Percentiles rank a stretch among this genome's conserved stretches.
Conservation (phyloP, 2,329 filamentous ascomycete species). For the Colletotrichum melonis region DNA sequence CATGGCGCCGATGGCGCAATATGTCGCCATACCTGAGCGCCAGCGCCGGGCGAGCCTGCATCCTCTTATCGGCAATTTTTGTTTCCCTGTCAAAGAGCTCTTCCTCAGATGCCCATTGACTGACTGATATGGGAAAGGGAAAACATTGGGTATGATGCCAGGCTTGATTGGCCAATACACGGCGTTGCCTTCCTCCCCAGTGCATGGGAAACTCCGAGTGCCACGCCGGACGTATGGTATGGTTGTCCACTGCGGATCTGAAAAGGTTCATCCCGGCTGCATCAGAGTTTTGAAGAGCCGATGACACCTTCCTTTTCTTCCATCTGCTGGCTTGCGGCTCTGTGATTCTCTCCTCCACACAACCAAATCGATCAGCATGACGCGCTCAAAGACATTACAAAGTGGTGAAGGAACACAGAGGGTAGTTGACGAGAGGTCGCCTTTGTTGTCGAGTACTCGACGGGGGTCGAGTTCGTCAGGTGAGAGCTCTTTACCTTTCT, state of each 20-base stretch:
- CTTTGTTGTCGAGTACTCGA: conserved; percentile 17
- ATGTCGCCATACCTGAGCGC: conserved; percentile 25
- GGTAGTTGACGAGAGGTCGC: conserved; percentile 18
- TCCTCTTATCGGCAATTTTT: conserved; percentile 16
- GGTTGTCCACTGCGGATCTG: background rate
- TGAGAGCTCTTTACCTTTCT: conserved; percentile 29
- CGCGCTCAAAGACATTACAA: conserved; percentile 3
- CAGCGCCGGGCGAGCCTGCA: conserved; percentile 11
- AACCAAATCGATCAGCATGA: conserved; percentile 1
- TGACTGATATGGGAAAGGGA: background rate
- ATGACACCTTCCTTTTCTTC: conserved; percentile 22
- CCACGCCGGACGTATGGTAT: background rate
- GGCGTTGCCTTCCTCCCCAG: background rate
- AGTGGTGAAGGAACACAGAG: background rate
- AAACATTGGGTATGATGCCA: background rate
- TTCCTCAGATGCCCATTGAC: background rate
- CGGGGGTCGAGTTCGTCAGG: conserved; percentile 30
- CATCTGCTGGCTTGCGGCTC: background rate
- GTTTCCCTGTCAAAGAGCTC: background rate
- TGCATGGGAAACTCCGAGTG: background rate
- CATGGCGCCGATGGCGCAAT: conserved; percentile 28
- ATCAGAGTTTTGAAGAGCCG: conserved; percentile 2
- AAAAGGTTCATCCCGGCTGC: conserved; percentile 18
- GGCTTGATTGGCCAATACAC: conserved; percentile 13
- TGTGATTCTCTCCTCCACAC: background rate